phyloP scores from a whole-genome alignment of 495 filamentous ascomycete genomes.

The Penicillium atrosanguineum region DNA sequence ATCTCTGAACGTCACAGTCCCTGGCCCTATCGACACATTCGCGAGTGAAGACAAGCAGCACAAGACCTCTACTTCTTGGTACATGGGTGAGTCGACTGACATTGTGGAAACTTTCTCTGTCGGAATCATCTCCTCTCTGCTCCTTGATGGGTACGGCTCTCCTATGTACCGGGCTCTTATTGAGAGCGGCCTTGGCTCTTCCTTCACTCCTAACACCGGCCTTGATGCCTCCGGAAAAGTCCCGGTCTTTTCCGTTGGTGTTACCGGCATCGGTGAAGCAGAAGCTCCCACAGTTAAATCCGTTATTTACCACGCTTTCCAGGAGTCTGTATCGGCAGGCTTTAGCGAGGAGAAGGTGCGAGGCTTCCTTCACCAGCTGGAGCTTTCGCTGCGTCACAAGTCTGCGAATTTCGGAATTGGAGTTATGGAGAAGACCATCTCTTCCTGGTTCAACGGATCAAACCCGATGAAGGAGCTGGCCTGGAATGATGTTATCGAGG shows the following conservation, averaged over 20 bases:
- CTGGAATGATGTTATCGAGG: slow-evolving; percentile 81
- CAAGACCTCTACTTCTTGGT: slow-evolving; percentile 92
- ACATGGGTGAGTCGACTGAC: slow-evolving; percentile 77
- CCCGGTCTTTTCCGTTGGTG: slow-evolving; percentile 84
- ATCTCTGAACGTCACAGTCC: slow-evolving; percentile 64
- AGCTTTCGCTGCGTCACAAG: slow-evolving; percentile 88
- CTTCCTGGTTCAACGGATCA: slow-evolving; percentile 90
- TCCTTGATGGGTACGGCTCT: slow-evolving; percentile 92
- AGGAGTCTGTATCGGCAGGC: slow-evolving; percentile 62
- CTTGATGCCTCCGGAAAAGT: slow-evolving; percentile 73
- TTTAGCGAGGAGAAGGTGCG: slow-evolving; percentile 89
- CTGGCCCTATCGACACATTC: slow-evolving; percentile 85
- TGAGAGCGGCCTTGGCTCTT: slow-evolving; percentile 84
- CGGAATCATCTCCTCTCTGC: slow-evolving; percentile 71
- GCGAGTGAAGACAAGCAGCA: slow-evolving; percentile 80
- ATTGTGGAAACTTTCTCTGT: slow-evolving; percentile 84
- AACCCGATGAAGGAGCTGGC: slow-evolving; percentile 87
- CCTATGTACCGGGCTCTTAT: slow-evolving; percentile 89
- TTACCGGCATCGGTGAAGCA: slow-evolving; percentile 78
- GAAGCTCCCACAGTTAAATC: slow-evolving; percentile 75
- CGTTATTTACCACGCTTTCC: slow-evolving; percentile 65
- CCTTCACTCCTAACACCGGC: slow-evolving; percentile 92
- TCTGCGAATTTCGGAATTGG: slow-evolving; percentile 91
- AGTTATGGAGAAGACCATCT: slow-evolving; percentile 80
- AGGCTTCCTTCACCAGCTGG: slow-evolving; percentile 89